These are phyloP conservation scores for Lophiotrema nucula DNA, from an alignment of 495 filamentous ascomycete genomes.

Conservation along the genomic window DNA sequence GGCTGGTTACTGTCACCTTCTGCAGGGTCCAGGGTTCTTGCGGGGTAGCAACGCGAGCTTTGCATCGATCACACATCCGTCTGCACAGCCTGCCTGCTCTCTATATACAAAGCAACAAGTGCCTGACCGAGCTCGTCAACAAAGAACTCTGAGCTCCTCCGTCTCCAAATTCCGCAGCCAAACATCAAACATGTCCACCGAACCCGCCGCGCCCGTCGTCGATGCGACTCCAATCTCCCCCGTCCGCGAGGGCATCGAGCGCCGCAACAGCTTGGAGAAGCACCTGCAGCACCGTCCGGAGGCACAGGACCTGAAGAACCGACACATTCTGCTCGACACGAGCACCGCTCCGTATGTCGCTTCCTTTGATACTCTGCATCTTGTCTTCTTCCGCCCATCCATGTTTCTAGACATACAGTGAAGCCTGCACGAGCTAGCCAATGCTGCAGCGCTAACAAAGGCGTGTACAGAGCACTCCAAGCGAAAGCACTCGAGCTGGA, in stretches of 20 bases:
- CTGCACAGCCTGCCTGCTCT: no score
- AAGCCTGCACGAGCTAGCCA: no score
- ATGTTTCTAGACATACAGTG: no score
- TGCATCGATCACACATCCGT: no score
- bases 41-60: no score
- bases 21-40: no score
- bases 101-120: no score
- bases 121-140: no score
- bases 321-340: constrained; percentile 71
- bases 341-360: constrained; percentile 63
- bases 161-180: no score
- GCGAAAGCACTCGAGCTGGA: constrained; percentile 61
- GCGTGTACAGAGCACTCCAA: constrained; percentile 56
- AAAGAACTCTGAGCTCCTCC: no score
- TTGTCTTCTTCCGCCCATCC: no score
- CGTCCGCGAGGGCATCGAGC: constrained; percentile 48
- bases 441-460: neutral
- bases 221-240: constrained; percentile 68
- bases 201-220: constrained; percentile 33
- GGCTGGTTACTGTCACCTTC: no score
- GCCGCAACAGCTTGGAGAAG: constrained; percentile 86
- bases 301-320: constrained; percentile 72
- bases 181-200: constrained; percentile 21
- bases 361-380: neutral
- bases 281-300: constrained; percentile 79